Conservation (phyloP, 2,329 filamentous ascomycete species). For the Alternaria sp. region DNA sequence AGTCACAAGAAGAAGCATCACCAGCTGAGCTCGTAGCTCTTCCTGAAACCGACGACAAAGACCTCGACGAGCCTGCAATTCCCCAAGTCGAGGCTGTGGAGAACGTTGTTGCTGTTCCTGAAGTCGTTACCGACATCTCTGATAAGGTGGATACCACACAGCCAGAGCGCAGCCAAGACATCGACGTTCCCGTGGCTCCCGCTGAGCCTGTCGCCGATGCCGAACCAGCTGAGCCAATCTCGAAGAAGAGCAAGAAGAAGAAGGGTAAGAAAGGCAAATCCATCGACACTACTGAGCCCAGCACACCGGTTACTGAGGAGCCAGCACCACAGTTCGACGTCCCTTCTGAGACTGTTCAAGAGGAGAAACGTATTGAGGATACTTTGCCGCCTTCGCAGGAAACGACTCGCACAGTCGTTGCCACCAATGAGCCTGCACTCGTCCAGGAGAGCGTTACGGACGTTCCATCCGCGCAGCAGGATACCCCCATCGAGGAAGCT, state of each 20-base stretch:
- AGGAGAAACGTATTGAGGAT: slow-evolving; percentile 5
- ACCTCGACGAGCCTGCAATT: neutral
- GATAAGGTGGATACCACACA: neutral
- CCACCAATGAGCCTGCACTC: neutral
- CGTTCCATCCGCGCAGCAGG: neutral
- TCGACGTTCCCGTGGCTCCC: neutral
- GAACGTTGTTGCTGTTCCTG: neutral
- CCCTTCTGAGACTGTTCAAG: slow-evolving; percentile 1
- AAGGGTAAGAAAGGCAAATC: slow-evolving; percentile 32
- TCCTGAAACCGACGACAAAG: slow-evolving; percentile 3
- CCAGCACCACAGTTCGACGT: slow-evolving; percentile 6
- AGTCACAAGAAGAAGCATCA: neutral
- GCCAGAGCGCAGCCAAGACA: slow-evolving; percentile 13
- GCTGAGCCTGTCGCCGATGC: slow-evolving; percentile 6
- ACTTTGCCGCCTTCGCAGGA: neutral
- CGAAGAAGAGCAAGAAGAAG: slow-evolving; percentile 35
- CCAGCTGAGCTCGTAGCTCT: neutral
- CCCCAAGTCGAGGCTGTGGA: neutral
- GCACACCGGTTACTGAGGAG: slow-evolving; percentile 12
- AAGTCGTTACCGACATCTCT: neutral
- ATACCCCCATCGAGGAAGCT: slow-evolving; percentile 4
- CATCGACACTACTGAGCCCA: slow-evolving; percentile 12
- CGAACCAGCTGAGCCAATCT: slow-evolving; percentile 11
- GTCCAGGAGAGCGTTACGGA: neutral
- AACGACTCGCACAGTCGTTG: neutral